Conservation (phyloP, 2,329 filamentous ascomycete species). For the Pestalotiopsis sp. region DNA sequence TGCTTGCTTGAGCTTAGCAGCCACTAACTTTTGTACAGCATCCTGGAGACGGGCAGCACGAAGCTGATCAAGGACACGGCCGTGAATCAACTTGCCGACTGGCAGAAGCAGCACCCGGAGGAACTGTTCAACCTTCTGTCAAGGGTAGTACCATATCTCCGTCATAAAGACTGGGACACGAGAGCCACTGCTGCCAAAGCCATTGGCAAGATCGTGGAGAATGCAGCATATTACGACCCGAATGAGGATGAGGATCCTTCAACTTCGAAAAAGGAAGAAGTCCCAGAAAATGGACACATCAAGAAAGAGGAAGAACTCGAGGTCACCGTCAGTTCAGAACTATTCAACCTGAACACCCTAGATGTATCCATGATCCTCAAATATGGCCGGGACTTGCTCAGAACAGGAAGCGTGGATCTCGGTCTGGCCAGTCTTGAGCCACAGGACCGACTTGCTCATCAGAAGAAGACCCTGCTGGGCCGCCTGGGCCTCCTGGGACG, state of each 20-base stretch:
- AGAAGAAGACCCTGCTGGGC: constrained; percentile 84
- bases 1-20: not conserved
- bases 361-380: constrained; percentile 80
- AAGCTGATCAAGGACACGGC: constrained; percentile 95
- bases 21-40: constrained; percentile 50
- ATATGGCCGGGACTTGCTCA: constrained; percentile 80
- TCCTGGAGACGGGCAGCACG: constrained; percentile 97
- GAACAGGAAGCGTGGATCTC: constrained; percentile 86
- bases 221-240: constrained; percentile 86
- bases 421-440: constrained; percentile 81
- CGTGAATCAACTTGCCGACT: constrained; percentile 93
- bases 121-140: constrained; percentile 95
- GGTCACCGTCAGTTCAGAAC: constrained; percentile 49
- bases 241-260: constrained; percentile 69
- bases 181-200: constrained; percentile 91
- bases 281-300: constrained; percentile 44
- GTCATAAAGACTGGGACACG: constrained; percentile 97
- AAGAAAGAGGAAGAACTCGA: constrained; percentile 67
- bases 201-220: constrained; percentile 89
- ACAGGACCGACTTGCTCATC: constrained; percentile 76
- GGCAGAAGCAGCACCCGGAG: constrained; percentile 97
- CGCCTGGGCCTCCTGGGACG: constrained; percentile 85
- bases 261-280: constrained; percentile 46
- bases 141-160: constrained; percentile 90
- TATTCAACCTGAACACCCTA: constrained; percentile 74